Conservation (phyloP, 371 early-diverging fungal genomes). For the Amoeboaphelidium protococcarum region DNA sequence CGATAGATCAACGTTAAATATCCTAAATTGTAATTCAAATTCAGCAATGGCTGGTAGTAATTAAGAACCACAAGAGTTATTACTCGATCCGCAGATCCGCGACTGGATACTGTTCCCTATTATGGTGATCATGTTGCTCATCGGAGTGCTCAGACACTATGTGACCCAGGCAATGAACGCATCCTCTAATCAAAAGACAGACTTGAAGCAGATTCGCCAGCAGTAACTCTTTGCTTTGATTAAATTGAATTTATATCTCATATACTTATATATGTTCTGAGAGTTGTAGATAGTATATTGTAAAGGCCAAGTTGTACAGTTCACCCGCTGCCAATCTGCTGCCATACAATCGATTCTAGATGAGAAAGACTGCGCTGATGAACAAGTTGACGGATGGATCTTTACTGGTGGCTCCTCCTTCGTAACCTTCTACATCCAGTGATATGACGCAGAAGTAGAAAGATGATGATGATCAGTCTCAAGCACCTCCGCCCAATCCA, state of each 20-base stretch:
- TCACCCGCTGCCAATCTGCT: slow-evolving; percentile 36
- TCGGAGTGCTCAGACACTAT: slow-evolving; percentile 71
- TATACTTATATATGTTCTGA: neutral
- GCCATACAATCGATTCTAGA: slow-evolving; percentile 35
- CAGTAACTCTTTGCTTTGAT: no score
- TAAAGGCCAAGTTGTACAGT: no score
- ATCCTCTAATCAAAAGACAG: slow-evolving; percentile 36
- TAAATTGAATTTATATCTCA: no score
- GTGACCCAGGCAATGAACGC: slow-evolving; percentile 55
- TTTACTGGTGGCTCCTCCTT: slow-evolving; percentile 18
- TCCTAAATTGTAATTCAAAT: no score
- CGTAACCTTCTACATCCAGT: neutral
- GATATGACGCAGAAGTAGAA: no score
- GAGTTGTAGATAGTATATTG: neutral
- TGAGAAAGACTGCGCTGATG: slow-evolving; percentile 34
- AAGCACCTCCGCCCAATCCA: neutral
- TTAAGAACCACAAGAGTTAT: no score
- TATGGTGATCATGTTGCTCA: slow-evolving; percentile 83
- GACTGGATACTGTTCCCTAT: slow-evolving; percentile 69
- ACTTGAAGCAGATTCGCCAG: slow-evolving; percentile 38
- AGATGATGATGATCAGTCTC: neutral
- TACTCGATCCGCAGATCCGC: neutral
- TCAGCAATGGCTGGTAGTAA: no score
- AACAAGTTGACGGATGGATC: slow-evolving; percentile 49
- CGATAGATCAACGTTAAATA: no score